A percentile compares a stretch with the other conserved stretches of the same genome.
Evolutionary conservation across 352 stramenopile species (phyloP).

Genomic region (Peronospora farinosa): DNA sequence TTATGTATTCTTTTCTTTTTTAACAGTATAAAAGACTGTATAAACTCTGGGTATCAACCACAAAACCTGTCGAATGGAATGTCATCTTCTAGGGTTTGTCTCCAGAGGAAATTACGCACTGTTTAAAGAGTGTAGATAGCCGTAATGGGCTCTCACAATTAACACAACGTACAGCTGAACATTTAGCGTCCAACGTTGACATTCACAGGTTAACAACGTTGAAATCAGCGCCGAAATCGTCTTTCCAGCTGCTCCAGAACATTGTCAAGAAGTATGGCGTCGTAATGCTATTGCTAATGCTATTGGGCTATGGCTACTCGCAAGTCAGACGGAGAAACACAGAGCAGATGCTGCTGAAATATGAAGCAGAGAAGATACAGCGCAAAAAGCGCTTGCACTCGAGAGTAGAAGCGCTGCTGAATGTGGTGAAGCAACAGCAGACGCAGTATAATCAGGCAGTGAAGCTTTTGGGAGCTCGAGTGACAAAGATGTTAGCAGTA

Average conservation of each 20-base stretch:
- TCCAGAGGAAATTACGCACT: conserved; percentile 56
- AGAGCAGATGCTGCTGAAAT: conserved; percentile 29
- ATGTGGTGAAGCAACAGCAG: conserved; percentile 37
- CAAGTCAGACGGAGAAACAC: conserved; percentile 23
- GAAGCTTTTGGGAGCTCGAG: conserved; percentile 20
- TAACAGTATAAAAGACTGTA: no score
- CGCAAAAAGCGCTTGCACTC: conserved; percentile 13
- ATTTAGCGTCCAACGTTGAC: neutral
- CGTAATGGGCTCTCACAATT: conserved; percentile 53
- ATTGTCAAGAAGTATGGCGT: conserved; percentile 35
- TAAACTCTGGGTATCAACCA: neutral
- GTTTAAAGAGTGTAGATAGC: conserved; percentile 47
- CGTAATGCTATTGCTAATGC: conserved; percentile 23
- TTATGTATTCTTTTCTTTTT: neutral
- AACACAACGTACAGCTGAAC: conserved; percentile 4
- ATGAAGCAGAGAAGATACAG: conserved; percentile 18
- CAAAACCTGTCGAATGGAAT: neutral
- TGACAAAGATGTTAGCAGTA: conserved; percentile 21
- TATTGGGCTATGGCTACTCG: conserved; percentile 32
- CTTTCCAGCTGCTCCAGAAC: conserved; percentile 16
- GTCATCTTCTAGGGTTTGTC: conserved; percentile 36
- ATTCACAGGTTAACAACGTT: neutral
- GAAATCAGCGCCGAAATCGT: conserved; percentile 10
- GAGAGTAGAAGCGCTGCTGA: conserved; percentile 29
- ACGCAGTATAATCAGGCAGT: conserved; percentile 37